Evolutionary conservation across 2,329 filamentous ascomycete genomes (phyloP), one percentile per base, ranked within the genome.

Genomic region (Aspergillus bombycis): DNA sequence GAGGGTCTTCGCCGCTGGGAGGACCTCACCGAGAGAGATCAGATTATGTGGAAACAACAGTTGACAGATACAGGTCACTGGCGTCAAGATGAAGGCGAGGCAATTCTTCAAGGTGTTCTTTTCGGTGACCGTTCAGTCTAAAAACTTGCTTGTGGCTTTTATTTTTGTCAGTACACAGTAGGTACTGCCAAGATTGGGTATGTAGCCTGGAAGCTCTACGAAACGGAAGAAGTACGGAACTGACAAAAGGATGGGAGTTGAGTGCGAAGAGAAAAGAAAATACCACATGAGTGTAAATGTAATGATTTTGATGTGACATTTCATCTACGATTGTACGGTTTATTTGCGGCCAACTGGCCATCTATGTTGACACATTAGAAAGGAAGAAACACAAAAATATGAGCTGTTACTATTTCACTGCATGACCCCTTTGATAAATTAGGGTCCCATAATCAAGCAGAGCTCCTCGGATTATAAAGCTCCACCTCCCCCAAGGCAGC

Each of bases 81-180:
- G 92, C 86, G 86, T n/a, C 88, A 89, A 73, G 84, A 87, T 43
- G 91, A 94, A 82, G 91, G 91, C 3, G 92, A 94, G 80, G 84
- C 83, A 11, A 86, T 95, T 34, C 85, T 96, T 69, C 88, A 89
- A 78, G 91, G 91, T 3, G 86, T 96, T 36, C 80, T 96, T 66
- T 96, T 96, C 78, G 86, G 88, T 23, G 86, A n/a, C 21, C 28
- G 34, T 56, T 21, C 26, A 46, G 7, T 28, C 50, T 16, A 36
- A 30, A 4, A 46, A 32, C 16, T 30, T 55, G 28, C 16, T 59
- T n/a, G 36, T 43, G n/a, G 23, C 16, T 45, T 28, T 60, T 41
- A 4, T 53, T 6, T 60, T 50, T 52, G 23, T 57, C 5, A 8
- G 23, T 14, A 6, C 26, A 50, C 23, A 30, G 23, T 28, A 28